These are phyloP conservation scores for Coemansia sp. DNA, from an alignment of 192 early-diverging fungal genomes.

Conservation along the genomic window DNA sequence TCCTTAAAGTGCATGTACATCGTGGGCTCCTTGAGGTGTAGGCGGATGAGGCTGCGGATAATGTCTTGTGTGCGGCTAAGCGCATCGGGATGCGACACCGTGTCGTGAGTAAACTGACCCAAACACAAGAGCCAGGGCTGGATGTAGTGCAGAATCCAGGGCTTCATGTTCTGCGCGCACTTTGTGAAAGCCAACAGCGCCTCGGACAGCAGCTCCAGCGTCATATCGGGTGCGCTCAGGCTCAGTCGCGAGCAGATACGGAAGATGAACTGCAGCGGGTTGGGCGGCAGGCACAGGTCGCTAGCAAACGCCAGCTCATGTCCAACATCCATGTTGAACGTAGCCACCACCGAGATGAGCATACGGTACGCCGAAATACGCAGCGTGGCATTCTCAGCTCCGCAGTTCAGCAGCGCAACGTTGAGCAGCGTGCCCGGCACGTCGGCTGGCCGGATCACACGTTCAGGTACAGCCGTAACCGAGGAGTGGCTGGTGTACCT, in stretches of 20 bases:
- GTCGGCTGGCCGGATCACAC: conserved; percentile 79
- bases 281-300: conserved; percentile 85
- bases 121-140: conserved; percentile 86
- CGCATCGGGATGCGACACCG: conserved; percentile 35
- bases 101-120: conserved; percentile 58
- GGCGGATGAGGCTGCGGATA: conserved; percentile 72
- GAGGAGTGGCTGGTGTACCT: conserved; percentile 59
- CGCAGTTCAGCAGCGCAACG: conserved; percentile 88
- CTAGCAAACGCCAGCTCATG: conserved; percentile 75
- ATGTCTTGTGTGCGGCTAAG: conserved; percentile 66
- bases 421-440: conserved; percentile 91
- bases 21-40: conserved; percentile 79
- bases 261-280: conserved; percentile 81
- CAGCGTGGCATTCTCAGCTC: conserved; percentile 75
- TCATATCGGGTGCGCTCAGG: conserved; percentile 69
- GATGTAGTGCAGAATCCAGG: conserved; percentile 84
- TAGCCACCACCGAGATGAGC: conserved; percentile 75
- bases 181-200: conserved; percentile 78
- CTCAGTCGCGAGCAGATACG: conserved; percentile 82
- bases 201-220: conserved; percentile 87
- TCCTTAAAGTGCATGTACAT: conserved; percentile 85
- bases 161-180: conserved; percentile 68
- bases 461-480: conserved; percentile 61
- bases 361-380: conserved; percentile 87
- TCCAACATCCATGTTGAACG: conserved; percentile 82